phyloP scores from a whole-genome alignment of 345 rosid genomes.

The Eucalyptus camaldulensis region DNA sequence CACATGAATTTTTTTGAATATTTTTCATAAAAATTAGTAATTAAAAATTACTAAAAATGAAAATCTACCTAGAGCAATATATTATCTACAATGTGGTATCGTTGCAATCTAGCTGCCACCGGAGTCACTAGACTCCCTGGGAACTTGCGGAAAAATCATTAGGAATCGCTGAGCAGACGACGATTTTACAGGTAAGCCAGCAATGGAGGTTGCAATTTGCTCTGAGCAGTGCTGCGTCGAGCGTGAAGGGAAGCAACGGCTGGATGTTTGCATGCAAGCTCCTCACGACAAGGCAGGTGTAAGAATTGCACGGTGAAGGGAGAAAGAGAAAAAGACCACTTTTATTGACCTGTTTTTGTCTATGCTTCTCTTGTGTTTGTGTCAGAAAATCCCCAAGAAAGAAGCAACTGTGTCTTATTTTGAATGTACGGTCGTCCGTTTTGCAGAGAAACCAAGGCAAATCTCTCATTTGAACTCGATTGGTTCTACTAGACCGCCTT shows the following conservation, averaged over 20 bases:
- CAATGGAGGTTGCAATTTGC: neutral
- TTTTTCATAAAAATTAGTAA: too few relatives aligned
- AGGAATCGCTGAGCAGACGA: neutral
- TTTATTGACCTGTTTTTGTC: neutral
- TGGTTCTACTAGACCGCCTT: fast-evolving
- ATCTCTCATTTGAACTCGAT: neutral
- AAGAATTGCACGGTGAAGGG: neutral
- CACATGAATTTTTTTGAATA: too few relatives aligned
- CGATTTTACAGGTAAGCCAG: neutral
- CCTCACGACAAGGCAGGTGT: neutral
- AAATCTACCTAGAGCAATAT: neutral
- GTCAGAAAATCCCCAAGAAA: neutral
- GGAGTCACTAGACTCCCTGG: neutral
- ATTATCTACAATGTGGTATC: neutral
- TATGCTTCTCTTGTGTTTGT: neutral
- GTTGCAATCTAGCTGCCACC: neutral
- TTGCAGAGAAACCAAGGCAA: neutral
- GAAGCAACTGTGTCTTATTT: neutral
- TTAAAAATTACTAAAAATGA: neutral
- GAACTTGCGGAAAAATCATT: neutral
- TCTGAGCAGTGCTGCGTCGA: neutral
- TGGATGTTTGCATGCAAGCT: neutral
- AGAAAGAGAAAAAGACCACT: neutral
- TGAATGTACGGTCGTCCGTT: neutral
- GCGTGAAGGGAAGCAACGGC: neutral